Conservation (phyloP, 371 early-diverging fungal genomes). For the Actinomortierella wolfii region DNA sequence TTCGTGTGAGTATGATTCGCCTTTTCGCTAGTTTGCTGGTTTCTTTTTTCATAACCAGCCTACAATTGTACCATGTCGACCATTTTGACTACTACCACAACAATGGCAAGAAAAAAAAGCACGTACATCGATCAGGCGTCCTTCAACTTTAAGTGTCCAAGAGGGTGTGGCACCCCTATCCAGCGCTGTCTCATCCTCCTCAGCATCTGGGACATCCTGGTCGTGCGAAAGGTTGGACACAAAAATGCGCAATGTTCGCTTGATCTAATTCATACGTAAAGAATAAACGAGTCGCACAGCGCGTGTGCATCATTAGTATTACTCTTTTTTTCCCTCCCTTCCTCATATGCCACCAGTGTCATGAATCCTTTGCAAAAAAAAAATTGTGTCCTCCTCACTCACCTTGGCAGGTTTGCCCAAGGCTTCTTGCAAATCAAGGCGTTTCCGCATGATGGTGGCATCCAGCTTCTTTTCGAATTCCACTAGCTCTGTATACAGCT, state of each 20-base stretch:
- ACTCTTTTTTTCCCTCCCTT: neutral
- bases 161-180: conserved; percentile 68
- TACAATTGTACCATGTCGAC: too few species aligned
- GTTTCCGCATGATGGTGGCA: conserved; percentile 86
- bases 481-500: conserved; percentile 81
- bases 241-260: conserved; percentile 87
- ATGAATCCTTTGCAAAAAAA: neutral
- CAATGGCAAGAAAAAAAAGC: conserved; percentile 7
- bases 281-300: neutral
- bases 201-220: conserved; percentile 59
- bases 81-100: too few species aligned
- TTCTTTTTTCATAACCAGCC: too few species aligned
- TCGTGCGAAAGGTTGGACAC: conserved; percentile 85
- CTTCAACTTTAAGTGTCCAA: conserved; percentile 95
- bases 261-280: conserved; percentile 52
- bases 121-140: conserved; percentile 75
- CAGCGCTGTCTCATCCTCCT: conserved; percentile 55
- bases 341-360: too few species aligned
- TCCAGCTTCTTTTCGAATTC: conserved; percentile 90
- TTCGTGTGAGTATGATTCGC: neutral
- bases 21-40: neutral
- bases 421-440: conserved; percentile 88
- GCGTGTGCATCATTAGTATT: too few species aligned
- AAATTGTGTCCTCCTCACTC: neutral
- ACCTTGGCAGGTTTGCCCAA: conserved; percentile 77